A percentile compares a stretch with the other conserved stretches of the same genome.
Evolutionary conservation across 169 alveolate species (phyloP).

Genomic region (Plasmodium vinckei): DNA sequence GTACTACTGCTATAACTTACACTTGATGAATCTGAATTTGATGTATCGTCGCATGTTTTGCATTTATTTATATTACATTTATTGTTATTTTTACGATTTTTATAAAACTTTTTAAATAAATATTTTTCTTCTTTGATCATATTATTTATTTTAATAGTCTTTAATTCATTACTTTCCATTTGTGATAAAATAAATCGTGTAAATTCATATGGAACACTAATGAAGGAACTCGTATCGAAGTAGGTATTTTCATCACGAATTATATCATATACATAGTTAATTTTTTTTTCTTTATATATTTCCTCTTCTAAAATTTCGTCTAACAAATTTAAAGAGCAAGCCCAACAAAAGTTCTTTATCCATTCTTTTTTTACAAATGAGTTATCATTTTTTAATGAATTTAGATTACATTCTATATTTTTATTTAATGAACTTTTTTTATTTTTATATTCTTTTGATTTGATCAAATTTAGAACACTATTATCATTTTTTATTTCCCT

Average conservation of each 20-base stretch:
- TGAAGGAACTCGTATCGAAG: constrained; percentile 65
- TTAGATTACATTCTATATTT: background rate
- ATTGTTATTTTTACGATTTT: constrained; percentile 1
- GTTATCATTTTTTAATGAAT: background rate
- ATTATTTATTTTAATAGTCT: constrained; percentile 55
- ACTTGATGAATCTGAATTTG: constrained; percentile 9
- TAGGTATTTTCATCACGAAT: constrained; percentile 63
- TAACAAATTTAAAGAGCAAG: constrained; percentile 58
- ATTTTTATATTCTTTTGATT: constrained; percentile 8
- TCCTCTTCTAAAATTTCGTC: constrained; percentile 72
- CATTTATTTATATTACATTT: background rate
- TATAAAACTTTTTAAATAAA: constrained; percentile 37
- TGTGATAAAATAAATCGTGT: constrained; percentile 60
- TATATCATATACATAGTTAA: constrained; percentile 47
- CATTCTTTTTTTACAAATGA: constrained; percentile 30
- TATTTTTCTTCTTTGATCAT: constrained; percentile 66
- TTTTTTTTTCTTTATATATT: constrained; percentile 63
- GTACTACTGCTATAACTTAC: constrained; percentile 2
- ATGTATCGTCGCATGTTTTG: background rate
- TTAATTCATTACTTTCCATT: constrained; percentile 15
- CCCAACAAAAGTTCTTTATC: constrained; percentile 66
- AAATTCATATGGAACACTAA: constrained; percentile 73
- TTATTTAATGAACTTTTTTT: background rate
- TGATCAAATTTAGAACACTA: background rate
- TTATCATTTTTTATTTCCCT: constrained; percentile 14